A percentile compares a stretch with the other conserved stretches of the same genome.
Evolutionary conservation across 176 grass and related monocot species (phyloP).

Genomic region (Musa beccarii): DNA sequence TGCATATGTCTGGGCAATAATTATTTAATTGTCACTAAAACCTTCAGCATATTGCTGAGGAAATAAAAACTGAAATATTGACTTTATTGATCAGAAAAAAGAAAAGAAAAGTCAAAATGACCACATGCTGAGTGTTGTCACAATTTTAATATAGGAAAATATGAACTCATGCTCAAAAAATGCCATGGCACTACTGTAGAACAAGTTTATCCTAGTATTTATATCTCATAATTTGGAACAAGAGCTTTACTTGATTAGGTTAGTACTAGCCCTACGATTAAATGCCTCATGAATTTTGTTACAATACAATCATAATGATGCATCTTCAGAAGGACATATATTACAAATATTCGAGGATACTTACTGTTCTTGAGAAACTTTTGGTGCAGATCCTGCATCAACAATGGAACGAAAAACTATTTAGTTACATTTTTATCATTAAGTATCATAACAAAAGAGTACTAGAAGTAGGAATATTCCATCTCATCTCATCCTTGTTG

Average conservation of each 20-base stretch:
- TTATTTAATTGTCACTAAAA: too few relatives aligned
- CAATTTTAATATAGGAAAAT: not conserved
- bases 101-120: not conserved
- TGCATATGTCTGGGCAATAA: too few relatives aligned
- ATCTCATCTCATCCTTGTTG: too few relatives aligned
- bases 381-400: slow-evolving; percentile 71
- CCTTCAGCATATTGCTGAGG: too few relatives aligned
- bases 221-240: not conserved
- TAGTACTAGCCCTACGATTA: too few relatives aligned
- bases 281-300: not conserved
- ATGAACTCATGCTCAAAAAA: not conserved
- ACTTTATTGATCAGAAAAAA: not conserved
- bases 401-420: slow-evolving; percentile 7
- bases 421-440: slow-evolving; percentile 20
- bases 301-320: not conserved
- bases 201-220: not conserved
- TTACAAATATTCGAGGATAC: slow-evolving; percentile 11
- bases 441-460: slow-evolving; percentile 3
- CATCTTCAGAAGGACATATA: not conserved
- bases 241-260: too few relatives aligned
- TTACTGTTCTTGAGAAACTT: slow-evolving; percentile 57
- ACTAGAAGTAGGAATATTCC: not conserved
- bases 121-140: not conserved
- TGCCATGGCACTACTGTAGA: not conserved
- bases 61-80: not conserved